Conservation (phyloP, 495 filamentous ascomycete genomes). For the Rhizodiscina lignyota region DNA sequence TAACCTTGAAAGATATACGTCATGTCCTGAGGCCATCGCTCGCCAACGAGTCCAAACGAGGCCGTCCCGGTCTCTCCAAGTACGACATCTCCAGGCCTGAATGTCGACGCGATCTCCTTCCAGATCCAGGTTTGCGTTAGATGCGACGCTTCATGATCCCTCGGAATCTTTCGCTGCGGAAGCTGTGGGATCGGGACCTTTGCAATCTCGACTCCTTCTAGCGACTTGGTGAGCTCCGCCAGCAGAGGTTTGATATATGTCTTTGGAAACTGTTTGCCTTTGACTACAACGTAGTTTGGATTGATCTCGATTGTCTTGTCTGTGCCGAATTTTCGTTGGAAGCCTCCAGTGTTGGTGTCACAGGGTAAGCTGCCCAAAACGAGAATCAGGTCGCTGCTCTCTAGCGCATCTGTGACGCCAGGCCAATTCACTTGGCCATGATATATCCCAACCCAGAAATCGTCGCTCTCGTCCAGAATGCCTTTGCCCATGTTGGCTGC, state of each 20-base stretch:
- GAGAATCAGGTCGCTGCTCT: slow-evolving; percentile 15
- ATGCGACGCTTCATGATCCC: slow-evolving; percentile 14
- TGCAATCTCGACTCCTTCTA: slow-evolving; percentile 2
- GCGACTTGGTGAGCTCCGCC: slow-evolving; percentile 4
- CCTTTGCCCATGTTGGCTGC: slow-evolving; percentile 19
- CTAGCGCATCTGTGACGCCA: slow-evolving; percentile 10
- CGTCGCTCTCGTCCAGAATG: slow-evolving; percentile 19
- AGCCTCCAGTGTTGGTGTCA: slow-evolving; percentile 22
- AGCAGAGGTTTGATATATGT: slow-evolving; percentile 19
- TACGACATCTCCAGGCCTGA: slow-evolving; percentile 19
- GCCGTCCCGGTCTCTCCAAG: slow-evolving; percentile 23
- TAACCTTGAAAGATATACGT: slow-evolving; percentile 20
- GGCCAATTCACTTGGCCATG: slow-evolving; percentile 14
- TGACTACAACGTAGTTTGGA: slow-evolving; percentile 13
- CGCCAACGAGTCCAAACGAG: slow-evolving; percentile 16
- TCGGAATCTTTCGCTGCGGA: slow-evolving; percentile 6
- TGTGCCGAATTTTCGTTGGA: slow-evolving; percentile 12
- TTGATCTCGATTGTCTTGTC: slow-evolving; percentile 14
- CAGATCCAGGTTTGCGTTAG: slow-evolving; percentile 23
- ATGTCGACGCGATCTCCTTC: slow-evolving; percentile 13
- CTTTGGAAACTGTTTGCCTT: slow-evolving; percentile 10
- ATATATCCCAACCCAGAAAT: slow-evolving; percentile 18
- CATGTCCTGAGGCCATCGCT: slow-evolving; percentile 7
- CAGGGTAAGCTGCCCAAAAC: slow-evolving; percentile 17
- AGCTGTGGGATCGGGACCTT: slow-evolving; percentile 7